These are phyloP conservation scores for Clarireedia paspali DNA, from an alignment of 2,329 filamentous ascomycete genomes.

Conservation along the genomic window DNA sequence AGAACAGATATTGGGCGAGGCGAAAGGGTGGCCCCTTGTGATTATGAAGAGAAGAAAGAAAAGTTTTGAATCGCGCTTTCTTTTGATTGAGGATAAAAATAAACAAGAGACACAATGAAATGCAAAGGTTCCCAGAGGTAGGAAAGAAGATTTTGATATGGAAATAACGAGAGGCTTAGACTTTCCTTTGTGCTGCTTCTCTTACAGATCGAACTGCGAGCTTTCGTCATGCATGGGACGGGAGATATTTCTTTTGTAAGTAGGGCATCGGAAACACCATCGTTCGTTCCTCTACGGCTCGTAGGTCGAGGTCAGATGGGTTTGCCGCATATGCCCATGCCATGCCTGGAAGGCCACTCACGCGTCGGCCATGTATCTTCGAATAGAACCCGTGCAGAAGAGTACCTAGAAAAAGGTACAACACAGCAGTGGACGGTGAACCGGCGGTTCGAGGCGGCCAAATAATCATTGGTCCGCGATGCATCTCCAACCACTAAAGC, in stretches of 20 bases:
- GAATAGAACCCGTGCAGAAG: conserved; percentile 20
- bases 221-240: no score
- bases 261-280: no score
- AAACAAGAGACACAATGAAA: background rate
- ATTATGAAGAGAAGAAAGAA: no score
- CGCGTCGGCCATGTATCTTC: conserved; percentile 24
- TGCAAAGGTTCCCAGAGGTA: background rate
- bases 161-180: no score
- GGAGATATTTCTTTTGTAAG: no score
- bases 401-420: conserved; percentile 15
- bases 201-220: no score
- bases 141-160: background rate
- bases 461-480: background rate
- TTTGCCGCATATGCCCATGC: background rate
- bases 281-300: no score
- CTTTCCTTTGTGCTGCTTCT: no score
- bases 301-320: background rate
- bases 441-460: conserved; percentile 12
- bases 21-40: no score
- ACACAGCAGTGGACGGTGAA: conserved; percentile 13
- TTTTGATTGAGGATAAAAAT: background rate
- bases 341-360: conserved; percentile 3
- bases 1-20: no score
- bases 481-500: background rate
- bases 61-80: no score